These are phyloP conservation scores for Sesbania bispinosa DNA, from an alignment of 306 rosid species.

Conservation along the genomic window DNA sequence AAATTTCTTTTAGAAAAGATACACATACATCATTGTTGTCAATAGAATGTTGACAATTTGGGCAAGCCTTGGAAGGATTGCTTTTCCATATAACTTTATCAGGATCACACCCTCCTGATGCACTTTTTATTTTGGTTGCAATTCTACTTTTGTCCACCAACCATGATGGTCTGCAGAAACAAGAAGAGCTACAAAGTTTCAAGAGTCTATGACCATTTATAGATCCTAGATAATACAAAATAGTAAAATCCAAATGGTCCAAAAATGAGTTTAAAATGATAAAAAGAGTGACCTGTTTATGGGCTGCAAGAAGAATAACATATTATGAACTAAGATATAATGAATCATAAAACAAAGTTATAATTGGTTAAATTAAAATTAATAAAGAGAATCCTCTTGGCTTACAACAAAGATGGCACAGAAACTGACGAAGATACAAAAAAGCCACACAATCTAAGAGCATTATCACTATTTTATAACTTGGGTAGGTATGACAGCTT, in stretches of 20 bases:
- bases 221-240: not conserved
- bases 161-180: slow-evolving; percentile 65
- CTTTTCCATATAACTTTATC: slow-evolving; percentile 58
- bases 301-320: not conserved
- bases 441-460: not conserved
- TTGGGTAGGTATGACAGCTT: not conserved
- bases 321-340: not conserved
- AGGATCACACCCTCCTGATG: slow-evolving; percentile 53
- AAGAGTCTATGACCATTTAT: not conserved
- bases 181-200: slow-evolving; percentile 5
- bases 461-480: not conserved
- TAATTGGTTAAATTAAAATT: not conserved
- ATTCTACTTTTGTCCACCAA: slow-evolving; percentile 78
- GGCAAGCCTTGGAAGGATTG: slow-evolving; percentile 79
- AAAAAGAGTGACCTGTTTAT: not conserved
- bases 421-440: not conserved
- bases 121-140: slow-evolving; percentile 83
- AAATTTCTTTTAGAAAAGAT: not conserved
- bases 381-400: not conserved
- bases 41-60: slow-evolving; percentile 61
- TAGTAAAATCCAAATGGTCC: not conserved
- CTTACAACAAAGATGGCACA: not conserved
- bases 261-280: not conserved
- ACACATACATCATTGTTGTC: slow-evolving; percentile 78
- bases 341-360: not conserved